phyloP scores from a whole-genome alignment of 352 stramenopile species.

The Phytophthora cactorum region DNA sequence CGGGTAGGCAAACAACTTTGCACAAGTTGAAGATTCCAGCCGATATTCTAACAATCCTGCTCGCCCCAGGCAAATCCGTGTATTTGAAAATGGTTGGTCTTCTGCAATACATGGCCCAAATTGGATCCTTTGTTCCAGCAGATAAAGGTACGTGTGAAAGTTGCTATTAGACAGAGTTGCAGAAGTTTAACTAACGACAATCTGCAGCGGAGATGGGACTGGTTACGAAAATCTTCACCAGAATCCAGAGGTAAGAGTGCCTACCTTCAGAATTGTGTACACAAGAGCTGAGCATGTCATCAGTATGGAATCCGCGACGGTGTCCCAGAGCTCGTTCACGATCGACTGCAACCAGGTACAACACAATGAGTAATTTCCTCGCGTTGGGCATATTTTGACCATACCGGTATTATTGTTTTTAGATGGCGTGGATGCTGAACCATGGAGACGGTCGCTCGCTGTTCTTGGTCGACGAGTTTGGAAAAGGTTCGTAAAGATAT shows the following conservation, averaged over 20 bases:
- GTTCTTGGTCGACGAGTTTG: slow-evolving; percentile 90
- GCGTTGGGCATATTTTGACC: not conserved
- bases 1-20: slow-evolving; percentile 46
- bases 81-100: slow-evolving; percentile 88
- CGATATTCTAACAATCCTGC: slow-evolving; percentile 2
- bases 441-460: slow-evolving; percentile 62
- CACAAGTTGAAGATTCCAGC: not conserved
- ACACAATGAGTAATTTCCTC: not conserved
- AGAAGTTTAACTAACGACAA: slow-evolving; percentile 13
- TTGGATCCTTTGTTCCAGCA: slow-evolving; percentile 82
- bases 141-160: slow-evolving; percentile 50
- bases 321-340: slow-evolving; percentile 88
- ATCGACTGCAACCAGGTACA: slow-evolving; percentile 88
- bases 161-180: not conserved
- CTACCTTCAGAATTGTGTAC: not conserved
- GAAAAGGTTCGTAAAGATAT: slow-evolving; percentile 61
- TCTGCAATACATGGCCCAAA: slow-evolving; percentile 86
- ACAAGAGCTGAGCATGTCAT: slow-evolving; percentile 13
- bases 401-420: slow-evolving; percentile 1
- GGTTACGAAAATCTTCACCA: slow-evolving; percentile 79
- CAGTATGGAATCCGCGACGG: slow-evolving; percentile 77
- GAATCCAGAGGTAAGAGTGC: slow-evolving; percentile 73
- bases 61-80: slow-evolving; percentile 78
- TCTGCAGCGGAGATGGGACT: slow-evolving; percentile 71
- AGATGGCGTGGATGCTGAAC: slow-evolving; percentile 89